Conservation (phyloP, 2,329 filamentous ascomycete species). For the Scedosporium dehoogii region DNA sequence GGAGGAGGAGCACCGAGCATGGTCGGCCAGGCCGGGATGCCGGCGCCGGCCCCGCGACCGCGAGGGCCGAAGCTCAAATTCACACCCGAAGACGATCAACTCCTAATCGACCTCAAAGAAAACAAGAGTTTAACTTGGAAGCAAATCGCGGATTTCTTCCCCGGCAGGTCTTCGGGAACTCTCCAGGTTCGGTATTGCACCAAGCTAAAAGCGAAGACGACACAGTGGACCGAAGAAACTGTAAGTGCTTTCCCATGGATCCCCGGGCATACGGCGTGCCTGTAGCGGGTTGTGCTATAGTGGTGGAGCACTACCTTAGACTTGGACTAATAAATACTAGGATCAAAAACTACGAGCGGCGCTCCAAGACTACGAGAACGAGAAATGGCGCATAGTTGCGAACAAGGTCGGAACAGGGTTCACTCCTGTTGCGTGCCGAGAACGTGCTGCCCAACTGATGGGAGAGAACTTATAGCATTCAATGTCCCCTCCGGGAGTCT, state of each 20-base stretch:
- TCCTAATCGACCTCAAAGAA: slow-evolving; percentile 85
- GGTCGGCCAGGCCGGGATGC: slow-evolving; percentile 82
- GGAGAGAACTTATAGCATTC: slow-evolving; percentile 45
- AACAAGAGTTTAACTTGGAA: slow-evolving; percentile 95
- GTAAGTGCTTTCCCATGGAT: slow-evolving; percentile 42
- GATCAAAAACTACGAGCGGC: slow-evolving; percentile 68
- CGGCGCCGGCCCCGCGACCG: slow-evolving; percentile 66
- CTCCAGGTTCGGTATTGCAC: slow-evolving; percentile 92
- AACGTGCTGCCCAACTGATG: slow-evolving; percentile 59
- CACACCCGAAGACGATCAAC: slow-evolving; percentile 79
- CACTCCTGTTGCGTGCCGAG: slow-evolving; percentile 76
- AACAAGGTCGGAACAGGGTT: slow-evolving; percentile 87
- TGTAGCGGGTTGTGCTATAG: slow-evolving; percentile 10
- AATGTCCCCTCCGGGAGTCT: slow-evolving; percentile 38
- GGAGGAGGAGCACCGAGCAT: slow-evolving; percentile 64
- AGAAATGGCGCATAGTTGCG: slow-evolving; percentile 87
- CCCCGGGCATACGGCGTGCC: background rate
- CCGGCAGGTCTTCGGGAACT: slow-evolving; percentile 79
- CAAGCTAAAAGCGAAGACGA: slow-evolving; percentile 88
- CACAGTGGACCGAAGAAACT: slow-evolving; percentile 87
- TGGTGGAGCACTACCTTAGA: slow-evolving; percentile 10
- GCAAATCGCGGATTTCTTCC: slow-evolving; percentile 94
- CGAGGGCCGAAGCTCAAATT: slow-evolving; percentile 89
- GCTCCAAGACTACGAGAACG: slow-evolving; percentile 77
- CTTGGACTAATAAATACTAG: slow-evolving; percentile 31